Evolutionary conservation across 2,329 filamentous ascomycete species (phyloP), one percentile per base, ranked within the genome.

Genomic region (Leptographium flavum): DNA sequence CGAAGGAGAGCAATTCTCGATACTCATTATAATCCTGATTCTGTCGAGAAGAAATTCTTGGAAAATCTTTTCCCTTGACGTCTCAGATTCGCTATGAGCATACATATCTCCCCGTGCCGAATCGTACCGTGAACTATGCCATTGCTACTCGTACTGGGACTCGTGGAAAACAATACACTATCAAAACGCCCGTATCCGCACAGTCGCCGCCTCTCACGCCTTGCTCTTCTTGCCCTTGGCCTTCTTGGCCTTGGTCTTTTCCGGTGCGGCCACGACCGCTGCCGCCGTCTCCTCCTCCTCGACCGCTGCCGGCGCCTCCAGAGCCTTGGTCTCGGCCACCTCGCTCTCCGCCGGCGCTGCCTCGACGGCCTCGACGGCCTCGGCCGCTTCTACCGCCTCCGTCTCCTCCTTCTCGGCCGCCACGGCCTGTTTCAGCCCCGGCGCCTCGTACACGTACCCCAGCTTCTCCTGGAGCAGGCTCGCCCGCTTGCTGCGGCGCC

Each of bases 391-490:
- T 27, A 13, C 15, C 22, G 1, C 13, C 32, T n/a, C 27, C 2
- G 8, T 4, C 14, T 11, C 17, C 3, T 4, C n/a, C 3, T 3
- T 13, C 15, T 30, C 14, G 15, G n/a, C 13, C 4, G 62, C 57
- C 53, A 67, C 58, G 45, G 58, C 57, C 22, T 63, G 59, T 69
- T 85, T 93, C 53, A 94, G 64, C 53, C 71, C 66, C 1, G 87
- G 86, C 21, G 76, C 73, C 43, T 85, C 75, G 57, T 87, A 88
- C 49, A 92, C 80, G 62, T 98, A 96, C 10, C 83, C 90, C 48
- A 93, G 63, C 39, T 35, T 45, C 14, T 73, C 78, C 70, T 85
- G 81, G 53, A 95, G 67, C 66, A 84, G 83, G 58, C 82, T 75
- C 2, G 75, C 78, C 63, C 86, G 83, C 52, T 70, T 70, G 32